Base-by-base conservation (phyloP, 352 stramenopile genomes). In the Globisporangium spiculum region DNA sequence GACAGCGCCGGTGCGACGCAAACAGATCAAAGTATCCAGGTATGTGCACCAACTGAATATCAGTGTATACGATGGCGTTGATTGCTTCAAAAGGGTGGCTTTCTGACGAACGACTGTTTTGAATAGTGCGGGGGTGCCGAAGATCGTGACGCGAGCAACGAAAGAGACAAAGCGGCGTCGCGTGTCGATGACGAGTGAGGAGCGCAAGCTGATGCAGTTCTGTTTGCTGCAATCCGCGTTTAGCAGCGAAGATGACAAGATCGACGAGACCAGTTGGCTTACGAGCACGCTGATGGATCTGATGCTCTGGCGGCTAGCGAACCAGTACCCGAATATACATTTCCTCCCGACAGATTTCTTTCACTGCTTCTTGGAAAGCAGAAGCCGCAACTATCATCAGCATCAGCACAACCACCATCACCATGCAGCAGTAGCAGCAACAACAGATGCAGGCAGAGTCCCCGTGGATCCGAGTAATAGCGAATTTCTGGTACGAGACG, bases 341-440 rank as follows among this genome's bases (percentile, higher is more conserved):
- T 97, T 96, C 67, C 73, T 97, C 34, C 83, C 90, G n/a, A 94
- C 88, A 4, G 88, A 93, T 26, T 97, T 97, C 58, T 88, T 80
- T 66, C 79, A 92, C 56, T 82, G 94, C 38, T 75, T 87, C 62
- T 60, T 91, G 14, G 74, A 85, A 30, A 69, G 70, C 2, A 48
- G 68, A 4, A 59, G 60, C 24, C 69, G 63, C 70, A 59, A 60
- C 20, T 54, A 58, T 0, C 55, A 60, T 1, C 55, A 65, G 3
- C 26, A 71, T 18, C 64, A 63, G 70, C 48, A 50, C 38, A 57
- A 18, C 1, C 26, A 24, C 9, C 44, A 41, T 14, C 50, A 34
- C 16, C 38, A 63, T 30, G 14, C 54, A 24, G 1, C 34, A 7
- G 1, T 12, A 38, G 26, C 38, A 41, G 22, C 18, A 6, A 0